Evolutionary conservation across 2,329 filamentous ascomycete species (phyloP).

Genomic region (Cadophora luteo-olivacea): DNA sequence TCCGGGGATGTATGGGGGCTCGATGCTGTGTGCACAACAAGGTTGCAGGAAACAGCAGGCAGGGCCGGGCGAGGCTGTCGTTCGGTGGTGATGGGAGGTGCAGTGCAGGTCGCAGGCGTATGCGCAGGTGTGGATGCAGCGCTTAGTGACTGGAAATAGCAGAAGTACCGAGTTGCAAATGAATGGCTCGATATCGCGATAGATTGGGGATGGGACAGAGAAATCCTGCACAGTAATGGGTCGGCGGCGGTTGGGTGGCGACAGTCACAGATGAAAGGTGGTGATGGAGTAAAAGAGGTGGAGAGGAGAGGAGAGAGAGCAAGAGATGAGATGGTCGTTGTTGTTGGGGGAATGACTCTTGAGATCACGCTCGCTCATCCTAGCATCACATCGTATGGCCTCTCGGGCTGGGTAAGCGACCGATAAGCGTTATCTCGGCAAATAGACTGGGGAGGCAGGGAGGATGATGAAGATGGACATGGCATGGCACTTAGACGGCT

Average conservation of each 20-base stretch:
- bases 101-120: conserved; percentile 17
- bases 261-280: background rate
- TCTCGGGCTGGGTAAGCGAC: background rate
- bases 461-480: background rate
- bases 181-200: conserved; percentile 37
- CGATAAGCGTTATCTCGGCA: conserved; percentile 2
- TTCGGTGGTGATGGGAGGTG: conserved; percentile 18
- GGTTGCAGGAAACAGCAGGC: conserved; percentile 7
- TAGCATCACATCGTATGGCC: background rate
- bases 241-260: background rate
- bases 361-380: conserved; percentile 2
- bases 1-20: conserved; percentile 32
- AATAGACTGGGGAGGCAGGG: no score
- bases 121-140: conserved; percentile 13
- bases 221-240: background rate
- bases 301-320: background rate
- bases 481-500: background rate
- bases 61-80: conserved; percentile 31
- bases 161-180: conserved; percentile 38
- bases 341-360: conserved; percentile 5
- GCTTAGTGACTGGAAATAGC: conserved; percentile 27
- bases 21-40: conserved; percentile 7
- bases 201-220: conserved; percentile 16
- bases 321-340: background rate
- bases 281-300: background rate